phyloP scores from a whole-genome alignment of 192 early-diverging fungal species.

The Podila horticola region DNA sequence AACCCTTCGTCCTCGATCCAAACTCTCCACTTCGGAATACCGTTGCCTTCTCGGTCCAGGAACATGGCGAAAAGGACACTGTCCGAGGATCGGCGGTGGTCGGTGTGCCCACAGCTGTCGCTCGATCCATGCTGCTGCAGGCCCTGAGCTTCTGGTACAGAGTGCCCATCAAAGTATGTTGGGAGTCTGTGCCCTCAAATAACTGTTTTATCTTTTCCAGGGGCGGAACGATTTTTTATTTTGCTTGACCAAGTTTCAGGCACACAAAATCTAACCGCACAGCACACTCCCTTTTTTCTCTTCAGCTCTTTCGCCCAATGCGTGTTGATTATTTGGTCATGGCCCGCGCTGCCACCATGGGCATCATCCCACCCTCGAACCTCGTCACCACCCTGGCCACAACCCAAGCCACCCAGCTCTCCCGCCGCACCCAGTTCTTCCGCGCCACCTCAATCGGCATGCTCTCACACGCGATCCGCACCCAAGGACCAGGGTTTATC shows the following conservation, averaged over 20 bases:
- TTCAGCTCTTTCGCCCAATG: constrained; percentile 76
- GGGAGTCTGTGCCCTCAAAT: background rate
- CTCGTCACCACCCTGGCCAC: constrained; percentile 22
- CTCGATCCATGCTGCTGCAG: constrained; percentile 64
- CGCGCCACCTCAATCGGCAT: constrained; percentile 78
- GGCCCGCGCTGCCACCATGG: constrained; percentile 66
- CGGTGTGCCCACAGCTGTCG: constrained; percentile 64
- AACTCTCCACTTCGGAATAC: background rate
- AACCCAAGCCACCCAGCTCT: constrained; percentile 5
- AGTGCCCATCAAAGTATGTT: constrained; percentile 66
- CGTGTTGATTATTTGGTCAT: constrained; percentile 84
- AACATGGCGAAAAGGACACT: constrained; percentile 51
- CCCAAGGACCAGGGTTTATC: constrained; percentile 71
- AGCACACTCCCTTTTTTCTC: background rate
- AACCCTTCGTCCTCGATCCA: background rate
- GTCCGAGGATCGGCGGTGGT: constrained; percentile 62
- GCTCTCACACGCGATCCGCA: constrained; percentile 73
- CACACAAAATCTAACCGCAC: too few species aligned
- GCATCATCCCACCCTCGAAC: constrained; percentile 62
- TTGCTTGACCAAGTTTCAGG: background rate
- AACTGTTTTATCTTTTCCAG: too few species aligned
- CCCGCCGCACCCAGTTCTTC: constrained; percentile 53
- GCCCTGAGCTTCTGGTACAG: constrained; percentile 64
- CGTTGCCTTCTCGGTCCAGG: constrained; percentile 20
- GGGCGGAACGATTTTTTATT: background rate